Evolutionary conservation across 306 rosid genomes (phyloP).

Genomic region (Cercis canadensis): DNA sequence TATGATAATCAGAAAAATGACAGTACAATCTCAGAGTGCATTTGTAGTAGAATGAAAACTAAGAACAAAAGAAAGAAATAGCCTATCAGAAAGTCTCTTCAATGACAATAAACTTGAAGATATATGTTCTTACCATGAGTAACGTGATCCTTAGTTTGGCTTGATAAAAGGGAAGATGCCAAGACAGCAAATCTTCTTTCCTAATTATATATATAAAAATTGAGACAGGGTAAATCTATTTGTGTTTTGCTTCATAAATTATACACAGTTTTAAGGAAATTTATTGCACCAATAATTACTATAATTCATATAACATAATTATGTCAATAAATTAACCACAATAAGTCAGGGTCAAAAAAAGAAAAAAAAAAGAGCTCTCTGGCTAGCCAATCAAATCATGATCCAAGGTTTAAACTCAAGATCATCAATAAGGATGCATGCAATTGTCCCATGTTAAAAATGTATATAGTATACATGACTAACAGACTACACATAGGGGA

Average conservation of each 20-base stretch:
- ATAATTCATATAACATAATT: background rate
- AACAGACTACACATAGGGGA: slow-evolving; percentile 5
- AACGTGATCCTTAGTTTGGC: slow-evolving; percentile 95
- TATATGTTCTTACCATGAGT: slow-evolving; percentile 64
- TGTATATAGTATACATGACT: background rate
- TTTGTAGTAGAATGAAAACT: slow-evolving; percentile 1
- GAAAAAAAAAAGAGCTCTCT: background rate
- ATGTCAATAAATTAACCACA: slow-evolving; percentile 7
- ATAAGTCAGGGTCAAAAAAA: background rate
- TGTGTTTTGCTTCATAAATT: slow-evolving; percentile 17
- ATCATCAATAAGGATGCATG: too few relatives aligned
- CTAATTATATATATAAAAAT: slow-evolving; percentile 42
- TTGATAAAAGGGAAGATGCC: slow-evolving; percentile 83
- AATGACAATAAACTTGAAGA: slow-evolving; percentile 19
- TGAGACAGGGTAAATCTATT: slow-evolving; percentile 24
- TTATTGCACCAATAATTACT: background rate
- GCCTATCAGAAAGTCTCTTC: background rate
- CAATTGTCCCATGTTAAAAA: background rate
- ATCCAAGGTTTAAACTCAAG: background rate
- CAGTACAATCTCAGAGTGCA: slow-evolving; percentile 22
- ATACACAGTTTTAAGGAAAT: slow-evolving; percentile 15
- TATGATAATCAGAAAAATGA: background rate
- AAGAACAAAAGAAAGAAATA: slow-evolving; percentile 9
- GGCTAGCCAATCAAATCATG: slow-evolving; percentile 21
- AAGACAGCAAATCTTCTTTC: slow-evolving; percentile 92